These are phyloP conservation scores for Phytophthora cactorum DNA, from an alignment of 352 stramenopile species.

Conservation along the genomic window DNA sequence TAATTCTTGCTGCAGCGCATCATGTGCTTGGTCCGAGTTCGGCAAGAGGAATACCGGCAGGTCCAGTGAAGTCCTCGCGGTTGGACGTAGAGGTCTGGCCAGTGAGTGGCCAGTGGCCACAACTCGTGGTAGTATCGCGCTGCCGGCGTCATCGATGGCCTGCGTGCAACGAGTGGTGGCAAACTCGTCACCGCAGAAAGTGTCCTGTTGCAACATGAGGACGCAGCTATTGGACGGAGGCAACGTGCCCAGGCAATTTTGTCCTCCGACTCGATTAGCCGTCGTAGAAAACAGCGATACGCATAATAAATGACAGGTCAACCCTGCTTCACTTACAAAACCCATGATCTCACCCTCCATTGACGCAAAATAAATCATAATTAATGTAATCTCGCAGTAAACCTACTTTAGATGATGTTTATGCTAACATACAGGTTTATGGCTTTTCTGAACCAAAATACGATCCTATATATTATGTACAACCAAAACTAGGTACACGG, in stretches of 20 bases:
- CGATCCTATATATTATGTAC: background rate
- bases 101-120: too few relatives aligned
- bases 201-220: conserved; percentile 5
- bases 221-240: background rate
- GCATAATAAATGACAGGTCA: background rate
- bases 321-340: background rate
- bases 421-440: background rate
- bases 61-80: background rate
- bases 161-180: conserved; percentile 11
- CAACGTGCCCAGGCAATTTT: conserved; percentile 14
- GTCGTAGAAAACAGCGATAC: background rate
- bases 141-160: background rate
- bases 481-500: background rate
- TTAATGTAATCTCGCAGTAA: background rate
- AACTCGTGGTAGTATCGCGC: background rate
- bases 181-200: conserved; percentile 10
- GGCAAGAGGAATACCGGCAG: background rate
- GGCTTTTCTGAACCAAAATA: background rate
- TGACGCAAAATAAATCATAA: background rate
- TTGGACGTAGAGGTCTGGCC: background rate
- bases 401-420: background rate
- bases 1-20: too few relatives aligned
- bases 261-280: conserved; percentile 22
- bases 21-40: too few relatives aligned
- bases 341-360: background rate